Base-by-base conservation (phyloP, 2,329 filamentous ascomycete genomes). In the Ascochyta viciae-villosae region DNA sequence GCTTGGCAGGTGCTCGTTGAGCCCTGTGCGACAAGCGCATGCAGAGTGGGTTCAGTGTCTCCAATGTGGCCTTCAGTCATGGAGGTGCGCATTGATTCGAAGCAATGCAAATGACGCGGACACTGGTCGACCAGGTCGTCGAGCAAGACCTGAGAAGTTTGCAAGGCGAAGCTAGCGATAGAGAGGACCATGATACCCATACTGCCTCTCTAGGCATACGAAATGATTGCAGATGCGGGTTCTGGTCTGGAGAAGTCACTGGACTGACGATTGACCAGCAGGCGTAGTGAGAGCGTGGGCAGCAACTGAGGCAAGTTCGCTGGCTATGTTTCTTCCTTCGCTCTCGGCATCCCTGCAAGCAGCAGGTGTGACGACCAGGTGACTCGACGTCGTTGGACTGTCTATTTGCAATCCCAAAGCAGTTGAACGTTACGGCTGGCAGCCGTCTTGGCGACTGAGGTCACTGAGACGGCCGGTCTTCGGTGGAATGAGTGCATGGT, bases 311-410 rank as follows among this genome's bases (percentile, higher is more conserved):
- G 56, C 50, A 44, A 51, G 45, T 45, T 57, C 44, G 61, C 64
- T 66, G 65, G 64, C 54, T 43, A 62, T 64, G 58, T 64, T 64
- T 63, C 62, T 63, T 61, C 50, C 58, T 62, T 55, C 50, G 54
- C 37, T 47, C 40, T 54, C 41, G 60, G 45, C 49, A 62, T 48
- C 57, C 42, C 42, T 62, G 58, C 45, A 55, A 31, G 37, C 41
- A 47, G 37, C 43, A 31, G 37, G 13, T 46, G 37, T 51, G 47
- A 51, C 38, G 29, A 50, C 29, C 37, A 26, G 46, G 47, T 27
- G 46, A 53, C 42, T 54, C 46, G 54, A 46, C 33, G 9, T 50
- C 35, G 51, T 57, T 19, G 19, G 19, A 19, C 38, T 50, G 41
- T 54, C 50, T 50, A 48, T 58, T 57, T 56, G 51, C 44, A 61